Conservation (phyloP, 2,329 filamentous ascomycete species). For the Sarocladiaceae sp. region DNA sequence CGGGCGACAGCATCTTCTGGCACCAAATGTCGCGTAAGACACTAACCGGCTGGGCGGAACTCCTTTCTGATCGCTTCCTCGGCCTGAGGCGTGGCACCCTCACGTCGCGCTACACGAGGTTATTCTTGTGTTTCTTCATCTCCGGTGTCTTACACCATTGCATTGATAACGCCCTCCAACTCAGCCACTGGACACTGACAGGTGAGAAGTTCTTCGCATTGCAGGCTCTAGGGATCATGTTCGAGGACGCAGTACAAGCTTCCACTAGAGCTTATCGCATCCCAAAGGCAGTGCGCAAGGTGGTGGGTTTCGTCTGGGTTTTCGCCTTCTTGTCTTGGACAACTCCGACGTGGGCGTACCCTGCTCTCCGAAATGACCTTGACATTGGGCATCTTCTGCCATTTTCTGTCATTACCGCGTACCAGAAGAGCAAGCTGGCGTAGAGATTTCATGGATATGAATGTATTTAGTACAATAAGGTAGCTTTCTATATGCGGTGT, state of each 20-base stretch:
- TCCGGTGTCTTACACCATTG: constrained; percentile 8
- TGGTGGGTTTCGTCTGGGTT: constrained; percentile 9
- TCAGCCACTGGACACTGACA: background rate
- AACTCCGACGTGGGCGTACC: background rate
- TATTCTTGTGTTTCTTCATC: constrained; percentile 11
- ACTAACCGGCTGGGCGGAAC: constrained; percentile 8
- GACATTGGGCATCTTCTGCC: background rate
- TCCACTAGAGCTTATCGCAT: background rate
- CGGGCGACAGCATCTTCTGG: constrained; percentile 4
- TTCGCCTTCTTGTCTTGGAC: constrained; percentile 8
- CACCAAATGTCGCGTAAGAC: constrained; percentile 11
- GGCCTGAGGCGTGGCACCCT: constrained; percentile 1
- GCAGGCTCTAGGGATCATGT: constrained; percentile 12
- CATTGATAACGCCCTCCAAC: background rate
- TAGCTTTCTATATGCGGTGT: background rate
- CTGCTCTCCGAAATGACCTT: background rate
- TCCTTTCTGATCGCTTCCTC: constrained; percentile 10
- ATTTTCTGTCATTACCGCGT: background rate
- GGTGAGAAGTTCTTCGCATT: constrained; percentile 9
- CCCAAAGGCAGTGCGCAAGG: background rate
- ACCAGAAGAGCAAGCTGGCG: background rate
- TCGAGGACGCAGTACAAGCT: constrained; percentile 11
- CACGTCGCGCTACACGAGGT: constrained; percentile 9
- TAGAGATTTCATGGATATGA: no score
- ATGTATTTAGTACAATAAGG: no score